phyloP scores from a whole-genome alignment of 495 filamentous ascomycete species.

The Trichoderma reesei region DNA sequence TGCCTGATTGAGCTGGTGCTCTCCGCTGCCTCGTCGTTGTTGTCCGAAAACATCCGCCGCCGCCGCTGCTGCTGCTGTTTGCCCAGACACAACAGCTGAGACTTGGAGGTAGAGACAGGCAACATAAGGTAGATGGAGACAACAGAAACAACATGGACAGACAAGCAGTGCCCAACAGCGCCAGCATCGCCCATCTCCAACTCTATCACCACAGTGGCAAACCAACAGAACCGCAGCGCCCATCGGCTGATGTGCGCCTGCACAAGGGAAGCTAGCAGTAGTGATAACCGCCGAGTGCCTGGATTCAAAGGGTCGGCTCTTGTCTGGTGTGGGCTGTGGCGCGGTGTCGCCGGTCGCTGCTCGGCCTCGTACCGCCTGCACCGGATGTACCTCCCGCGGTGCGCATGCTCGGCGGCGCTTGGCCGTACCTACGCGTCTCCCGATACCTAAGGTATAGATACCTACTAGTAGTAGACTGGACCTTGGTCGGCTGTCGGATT shows the following conservation, averaged over 20 bases:
- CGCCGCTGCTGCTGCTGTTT: no score
- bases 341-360: not conserved
- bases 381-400: not conserved
- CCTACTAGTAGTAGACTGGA: no score
- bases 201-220: not conserved
- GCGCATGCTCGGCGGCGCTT: not conserved
- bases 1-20: no score
- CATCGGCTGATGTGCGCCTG: not conserved
- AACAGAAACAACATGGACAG: not conserved
- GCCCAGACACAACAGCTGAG: no score
- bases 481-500: not conserved
- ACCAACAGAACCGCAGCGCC: not conserved
- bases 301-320: not conserved
- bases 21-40: no score
- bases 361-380: not conserved
- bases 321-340: not conserved
- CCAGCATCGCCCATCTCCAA: no score
- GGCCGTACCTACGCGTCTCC: not conserved
- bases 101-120: no score
- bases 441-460: no score
- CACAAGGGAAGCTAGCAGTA: not conserved
- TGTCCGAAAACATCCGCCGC: no score
- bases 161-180: no score
- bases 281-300: conserved; percentile 3
- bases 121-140: not conserved